Conservation (phyloP, 331 rosid genomes). For the Erythrophleum ivorense region DNA sequence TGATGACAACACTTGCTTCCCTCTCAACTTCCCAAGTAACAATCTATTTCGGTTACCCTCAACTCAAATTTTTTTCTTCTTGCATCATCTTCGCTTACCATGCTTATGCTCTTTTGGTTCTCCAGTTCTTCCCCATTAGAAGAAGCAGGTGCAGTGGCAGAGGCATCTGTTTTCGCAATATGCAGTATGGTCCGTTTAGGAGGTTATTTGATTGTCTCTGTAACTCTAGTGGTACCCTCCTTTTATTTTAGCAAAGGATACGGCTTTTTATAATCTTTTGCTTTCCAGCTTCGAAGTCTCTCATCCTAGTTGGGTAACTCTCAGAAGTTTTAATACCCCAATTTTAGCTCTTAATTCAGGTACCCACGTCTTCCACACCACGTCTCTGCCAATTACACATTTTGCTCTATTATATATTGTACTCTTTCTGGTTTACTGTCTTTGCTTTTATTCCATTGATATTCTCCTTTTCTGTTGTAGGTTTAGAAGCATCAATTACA, state of each 20-base stretch:
- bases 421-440: not conserved
- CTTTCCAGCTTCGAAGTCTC: constrained; percentile 43
- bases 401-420: not conserved
- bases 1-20: constrained; percentile 11
- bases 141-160: constrained; percentile 33
- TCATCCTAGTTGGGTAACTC: constrained; percentile 35
- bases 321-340: constrained; percentile 37
- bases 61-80: not conserved
- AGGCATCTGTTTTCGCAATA: constrained; percentile 26
- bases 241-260: not conserved
- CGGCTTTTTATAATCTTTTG: not conserved
- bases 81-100: not conserved
- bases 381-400: not conserved
- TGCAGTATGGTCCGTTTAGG: constrained; percentile 27
- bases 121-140: constrained; percentile 33
- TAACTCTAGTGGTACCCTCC: not conserved
- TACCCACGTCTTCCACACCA: constrained; percentile 30
- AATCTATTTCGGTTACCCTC: not conserved
- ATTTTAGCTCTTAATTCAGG: constrained; percentile 71
- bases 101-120: not conserved
- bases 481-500: constrained; percentile 72
- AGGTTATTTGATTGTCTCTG: constrained; percentile 33
- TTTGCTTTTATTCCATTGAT: constrained; percentile 21
- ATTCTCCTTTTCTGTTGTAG: constrained; percentile 50
- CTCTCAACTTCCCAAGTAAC: constrained; percentile 40